Evolutionary conservation across 139 green algal species (phyloP), one percentile per base, ranked within the genome.

Genomic region (Nannochloris sp.): DNA sequence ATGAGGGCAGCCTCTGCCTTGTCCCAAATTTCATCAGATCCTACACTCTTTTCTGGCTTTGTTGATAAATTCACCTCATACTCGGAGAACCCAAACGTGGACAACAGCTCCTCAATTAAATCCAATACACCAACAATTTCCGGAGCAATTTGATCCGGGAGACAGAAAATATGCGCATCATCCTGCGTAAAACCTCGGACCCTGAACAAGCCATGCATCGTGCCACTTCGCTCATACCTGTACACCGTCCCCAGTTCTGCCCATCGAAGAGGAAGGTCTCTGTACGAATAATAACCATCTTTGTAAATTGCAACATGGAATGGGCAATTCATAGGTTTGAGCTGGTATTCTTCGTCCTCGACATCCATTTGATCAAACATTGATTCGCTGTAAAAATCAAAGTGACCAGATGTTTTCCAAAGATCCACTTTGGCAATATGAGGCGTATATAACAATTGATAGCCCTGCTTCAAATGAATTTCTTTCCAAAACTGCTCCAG

Each of bases 291-390:
- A 21, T 69, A 63, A 2, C 66, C 60, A 48, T 82, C 34, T 51
- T 96, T 95, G 82, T 96, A 99, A 34, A 97, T 72, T 14, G 75
- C 65, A 49, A 99, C 83, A 79, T 99, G 93, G 78, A 95, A 98
- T 44, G 93, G 93, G 80, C 93, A 99, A 83, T 99, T 99, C 93
- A 99, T 99, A 46, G 93, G 93, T 53, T 84, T 83, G 14, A 99
- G 78, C 83, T 97, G 92, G 79, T 96, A 98, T 62, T 78, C 65
- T 65, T 96, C 89, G 12, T 91, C 75, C 75, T 97, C 91, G 14
- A 96, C 77, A 66, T 92, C 25, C 74, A 94, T 91, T 73, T 87
- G 86, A 70, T 95, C 83, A 68, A 91, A 97, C 90, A 97, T 97
- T 72, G 86, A 91, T 60, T 97, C 90, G 1, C 43, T n/a, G 73